phyloP scores from a whole-genome alignment of 257 asterid genomes.

The Penstemon barbatus region DNA sequence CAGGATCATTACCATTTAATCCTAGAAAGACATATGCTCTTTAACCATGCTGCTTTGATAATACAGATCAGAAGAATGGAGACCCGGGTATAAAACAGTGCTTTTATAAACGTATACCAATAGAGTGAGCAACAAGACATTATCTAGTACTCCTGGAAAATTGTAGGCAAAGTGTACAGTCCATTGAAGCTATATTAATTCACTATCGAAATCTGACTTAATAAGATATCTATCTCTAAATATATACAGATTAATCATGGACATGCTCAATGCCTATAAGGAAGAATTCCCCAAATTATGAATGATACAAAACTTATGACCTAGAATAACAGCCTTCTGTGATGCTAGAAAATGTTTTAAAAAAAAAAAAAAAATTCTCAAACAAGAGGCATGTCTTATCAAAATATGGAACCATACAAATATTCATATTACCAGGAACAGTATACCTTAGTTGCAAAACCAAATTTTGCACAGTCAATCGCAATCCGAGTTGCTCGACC shows the following conservation, averaged over 20 bases:
- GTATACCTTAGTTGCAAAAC: slow-evolving; percentile 82
- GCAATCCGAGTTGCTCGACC: slow-evolving; percentile 82
- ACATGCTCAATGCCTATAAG: slow-evolving; percentile 20
- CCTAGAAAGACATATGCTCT: slow-evolving; percentile 13
- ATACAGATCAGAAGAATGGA: slow-evolving; percentile 11
- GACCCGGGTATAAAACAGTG: background rate
- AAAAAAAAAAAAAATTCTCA: background rate
- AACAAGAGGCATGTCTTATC: slow-evolving; percentile 12
- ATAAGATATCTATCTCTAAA: background rate
- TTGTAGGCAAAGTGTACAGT: background rate
- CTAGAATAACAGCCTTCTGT: background rate
- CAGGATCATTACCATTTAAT: slow-evolving; percentile 4
- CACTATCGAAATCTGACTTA: slow-evolving; percentile 2
- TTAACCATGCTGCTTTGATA: background rate
- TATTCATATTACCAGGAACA: slow-evolving; percentile 6
- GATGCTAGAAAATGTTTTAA: background rate
- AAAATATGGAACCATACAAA: slow-evolving; percentile 18
- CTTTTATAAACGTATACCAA: background rate
- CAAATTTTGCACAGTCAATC: slow-evolving; percentile 80
- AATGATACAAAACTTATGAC: background rate
- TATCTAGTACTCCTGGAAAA: background rate
- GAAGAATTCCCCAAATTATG: slow-evolving; percentile 11
- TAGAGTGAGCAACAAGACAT: background rate
- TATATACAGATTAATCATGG: background rate
- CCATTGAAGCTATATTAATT: background rate